Percentiles rank a stretch among this genome's conserved stretches.
phyloP scores from a whole-genome alignment of 225 moss, liverwort and hornwort genomes.

The Bryoerythrophyllum caledonicum region DNA sequence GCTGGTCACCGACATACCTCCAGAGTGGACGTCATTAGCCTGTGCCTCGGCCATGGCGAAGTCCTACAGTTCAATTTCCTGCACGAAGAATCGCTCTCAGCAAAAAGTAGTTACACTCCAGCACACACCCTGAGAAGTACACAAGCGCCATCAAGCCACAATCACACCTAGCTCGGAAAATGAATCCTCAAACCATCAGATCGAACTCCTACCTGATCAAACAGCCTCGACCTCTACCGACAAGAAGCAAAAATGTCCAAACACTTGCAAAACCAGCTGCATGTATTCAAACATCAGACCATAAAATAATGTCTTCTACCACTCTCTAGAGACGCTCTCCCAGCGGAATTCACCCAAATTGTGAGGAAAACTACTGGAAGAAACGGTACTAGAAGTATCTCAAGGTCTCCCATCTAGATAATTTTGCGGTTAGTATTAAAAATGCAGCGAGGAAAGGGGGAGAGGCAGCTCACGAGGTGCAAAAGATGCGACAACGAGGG shows the following conservation, averaged over 20 bases:
- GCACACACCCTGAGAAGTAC: not conserved
- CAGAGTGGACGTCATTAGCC: slow-evolving; percentile 4
- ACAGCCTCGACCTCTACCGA: not conserved
- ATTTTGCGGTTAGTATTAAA: not conserved
- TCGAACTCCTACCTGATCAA: not conserved
- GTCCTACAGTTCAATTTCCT: not conserved
- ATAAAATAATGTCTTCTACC: no score
- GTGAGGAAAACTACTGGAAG: not conserved
- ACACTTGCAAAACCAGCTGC: not conserved
- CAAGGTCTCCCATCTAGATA: not conserved
- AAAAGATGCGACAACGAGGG: not conserved
- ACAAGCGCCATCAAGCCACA: not conserved
- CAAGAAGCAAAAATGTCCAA: not conserved
- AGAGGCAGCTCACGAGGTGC: slow-evolving; percentile 20
- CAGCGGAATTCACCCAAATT: not conserved
- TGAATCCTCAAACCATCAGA: not conserved
- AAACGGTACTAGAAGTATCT: not conserved
- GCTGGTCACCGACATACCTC: slow-evolving; percentile 9
- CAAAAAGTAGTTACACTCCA: not conserved
- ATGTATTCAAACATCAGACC: no score
- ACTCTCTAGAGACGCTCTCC: not conserved
- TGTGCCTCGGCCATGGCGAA: slow-evolving; percentile 19
- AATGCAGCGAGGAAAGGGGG: not conserved
- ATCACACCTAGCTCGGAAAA: not conserved
- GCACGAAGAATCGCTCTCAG: not conserved